Evolutionary conservation across 257 asterid species (phyloP), one percentile per base, ranked within the genome.

Genomic region (Gentiana straminea): DNA sequence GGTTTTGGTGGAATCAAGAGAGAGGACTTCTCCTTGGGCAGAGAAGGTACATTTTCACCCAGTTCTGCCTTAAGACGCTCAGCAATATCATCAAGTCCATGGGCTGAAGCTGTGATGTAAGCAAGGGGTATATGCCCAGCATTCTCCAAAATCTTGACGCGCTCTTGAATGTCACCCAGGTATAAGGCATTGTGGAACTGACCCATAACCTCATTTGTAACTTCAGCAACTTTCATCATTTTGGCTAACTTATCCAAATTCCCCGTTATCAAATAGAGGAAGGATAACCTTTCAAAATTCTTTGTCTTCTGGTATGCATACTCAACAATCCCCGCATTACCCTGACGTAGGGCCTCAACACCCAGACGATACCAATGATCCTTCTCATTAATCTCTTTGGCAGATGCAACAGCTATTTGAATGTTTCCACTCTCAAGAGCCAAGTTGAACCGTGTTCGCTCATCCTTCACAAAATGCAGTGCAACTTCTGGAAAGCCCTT

Each of bases 281-380:
- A 85, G 54, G 97, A 85, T 49, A 85, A 81, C 73, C 97, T 82
- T 77, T 83, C 95, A 54, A 89, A 89, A 68, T 89, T 85, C 81
- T 83, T 89, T 4, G 95, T 89, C 70, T 76, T 79, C 81, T 89
- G 97, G 73, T 89, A 89, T 4, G 97, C 97, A 68, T 89, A 89
- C 62, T 89, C 95, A 43, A 89, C 97, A 37, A 89, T 89, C 13
- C 97, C 94, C 33, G 95, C 75, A 77, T 92, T 87, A 43, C 96
- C 96, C 72, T 80, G 94, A 52, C 93, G 85, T 54, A 89, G 94
- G 71, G 97, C 97, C 79, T 83, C 97, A 58, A 89, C 89, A 35
- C 97, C 97, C 32, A 89, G 79, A 64, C 80, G 75, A 70, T 89
- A 89, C 97, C 97, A 89, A 70, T 89, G 73, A 73, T 85, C 97